Evolutionary conservation across 257 asterid genomes (phyloP).

Genomic region (Ajuga chamaepitys): DNA sequence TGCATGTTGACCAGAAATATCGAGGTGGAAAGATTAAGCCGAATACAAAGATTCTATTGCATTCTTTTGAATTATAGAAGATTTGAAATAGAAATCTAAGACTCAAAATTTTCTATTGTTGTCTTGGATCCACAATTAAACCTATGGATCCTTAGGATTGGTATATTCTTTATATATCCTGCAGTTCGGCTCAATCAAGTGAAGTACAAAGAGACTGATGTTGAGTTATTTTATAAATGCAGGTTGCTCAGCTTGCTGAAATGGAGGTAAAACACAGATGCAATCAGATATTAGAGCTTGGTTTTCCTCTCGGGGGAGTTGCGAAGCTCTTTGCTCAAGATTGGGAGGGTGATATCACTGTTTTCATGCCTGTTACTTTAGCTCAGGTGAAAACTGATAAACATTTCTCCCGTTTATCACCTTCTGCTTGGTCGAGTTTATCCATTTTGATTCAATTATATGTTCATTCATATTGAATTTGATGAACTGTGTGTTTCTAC

Average conservation of each 20-base stretch:
- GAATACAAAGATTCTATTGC: too few species aligned
- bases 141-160: neutral
- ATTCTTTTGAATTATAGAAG: too few species aligned
- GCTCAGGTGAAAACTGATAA: slow-evolving; percentile 55
- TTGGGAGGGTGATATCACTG: slow-evolving; percentile 93
- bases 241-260: slow-evolving; percentile 83
- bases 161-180: neutral
- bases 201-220: too few species aligned
- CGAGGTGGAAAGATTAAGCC: too few species aligned
- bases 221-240: slow-evolving; percentile 3
- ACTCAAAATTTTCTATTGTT: neutral
- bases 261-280: slow-evolving; percentile 98
- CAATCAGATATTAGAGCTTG: slow-evolving; percentile 74
- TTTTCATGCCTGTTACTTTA: slow-evolving; percentile 88
- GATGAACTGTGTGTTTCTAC: neutral
- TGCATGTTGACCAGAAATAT: too few species aligned
- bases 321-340: slow-evolving; percentile 95
- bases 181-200: too few species aligned
- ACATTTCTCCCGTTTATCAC: neutral
- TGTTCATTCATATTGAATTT: neutral
- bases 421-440: neutral
- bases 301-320: slow-evolving; percentile 75
- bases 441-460: too few species aligned
- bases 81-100: neutral
- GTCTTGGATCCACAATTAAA: neutral